phyloP scores from a whole-genome alignment of 1,284 basidiomycete species.

The Ceratobasidium sp. region DNA sequence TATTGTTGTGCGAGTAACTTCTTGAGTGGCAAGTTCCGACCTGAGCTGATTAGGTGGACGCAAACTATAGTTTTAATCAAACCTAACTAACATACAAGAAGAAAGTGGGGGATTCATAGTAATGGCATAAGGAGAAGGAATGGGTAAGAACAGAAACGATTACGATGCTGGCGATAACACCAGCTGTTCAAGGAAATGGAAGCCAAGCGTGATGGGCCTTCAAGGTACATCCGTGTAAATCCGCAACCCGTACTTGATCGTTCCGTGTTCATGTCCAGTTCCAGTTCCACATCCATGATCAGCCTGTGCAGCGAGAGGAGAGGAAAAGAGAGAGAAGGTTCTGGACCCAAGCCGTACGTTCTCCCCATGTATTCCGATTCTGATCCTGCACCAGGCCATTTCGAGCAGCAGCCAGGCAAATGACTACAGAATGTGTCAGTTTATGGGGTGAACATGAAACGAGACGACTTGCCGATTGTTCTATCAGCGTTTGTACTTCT shows the following conservation, averaged over 20 bases:
- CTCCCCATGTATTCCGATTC: conserved; percentile 25
- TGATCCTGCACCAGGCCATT: conserved; percentile 16
- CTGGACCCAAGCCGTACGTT: conserved; percentile 22
- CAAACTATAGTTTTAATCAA: conserved; percentile 4
- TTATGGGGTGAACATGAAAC: not conserved
- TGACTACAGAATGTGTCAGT: conserved; percentile 3
- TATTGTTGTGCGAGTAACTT: not conserved
- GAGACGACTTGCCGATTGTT: conserved; percentile 10
- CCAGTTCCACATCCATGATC: conserved; percentile 20
- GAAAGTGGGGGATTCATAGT: conserved; percentile 23
- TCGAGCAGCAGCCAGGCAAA: conserved; percentile 22
- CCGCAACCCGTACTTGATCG: conserved; percentile 3
- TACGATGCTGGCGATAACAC: too few species aligned
- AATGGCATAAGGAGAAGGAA: conserved; percentile 16
- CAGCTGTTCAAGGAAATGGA: not conserved
- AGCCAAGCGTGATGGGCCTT: not conserved
- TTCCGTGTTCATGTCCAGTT: conserved; percentile 33
- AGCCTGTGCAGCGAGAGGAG: conserved; percentile 27
- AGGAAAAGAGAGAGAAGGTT: conserved; percentile 22
- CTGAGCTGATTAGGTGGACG: not conserved
- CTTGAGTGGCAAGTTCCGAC: too few species aligned
- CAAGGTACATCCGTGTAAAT: not conserved
- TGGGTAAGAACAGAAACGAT: not conserved
- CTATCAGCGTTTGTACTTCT: not conserved
- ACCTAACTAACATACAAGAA: conserved; percentile 16